These are phyloP conservation scores for Trifolium fragiferum DNA, from an alignment of 306 rosid genomes.

Conservation along the genomic window DNA sequence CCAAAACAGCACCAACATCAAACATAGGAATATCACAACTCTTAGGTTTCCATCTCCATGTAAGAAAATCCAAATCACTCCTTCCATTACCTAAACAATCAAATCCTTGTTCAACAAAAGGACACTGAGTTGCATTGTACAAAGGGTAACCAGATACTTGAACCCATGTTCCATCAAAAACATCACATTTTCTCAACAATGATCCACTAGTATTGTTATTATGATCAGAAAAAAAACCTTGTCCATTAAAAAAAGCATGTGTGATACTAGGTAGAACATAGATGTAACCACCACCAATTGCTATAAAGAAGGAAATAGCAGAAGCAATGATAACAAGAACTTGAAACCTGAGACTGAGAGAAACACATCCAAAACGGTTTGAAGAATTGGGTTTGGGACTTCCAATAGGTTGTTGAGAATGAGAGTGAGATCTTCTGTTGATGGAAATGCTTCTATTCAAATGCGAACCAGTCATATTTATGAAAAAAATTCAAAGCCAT, in stretches of 20 bases:
- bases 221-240: constrained; percentile 42
- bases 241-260: constrained; percentile 50
- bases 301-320: constrained; percentile 64
- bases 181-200: constrained; percentile 51
- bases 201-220: constrained; percentile 36
- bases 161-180: constrained; percentile 73
- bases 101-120: constrained; percentile 80
- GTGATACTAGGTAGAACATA: constrained; percentile 67
- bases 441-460: constrained; percentile 54
- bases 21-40: constrained; percentile 62
- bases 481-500: constrained; percentile 37
- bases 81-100: constrained; percentile 81
- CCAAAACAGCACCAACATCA: constrained; percentile 59
- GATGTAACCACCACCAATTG: constrained; percentile 62
- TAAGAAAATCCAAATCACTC: constrained; percentile 64
- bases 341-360: constrained; percentile 52
- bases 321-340: constrained; percentile 56
- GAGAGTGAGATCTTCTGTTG: constrained; percentile 48
- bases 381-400: constrained; percentile 53
- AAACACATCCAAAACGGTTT: constrained; percentile 59
- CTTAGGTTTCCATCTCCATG: constrained; percentile 80
- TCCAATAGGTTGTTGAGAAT: constrained; percentile 16
- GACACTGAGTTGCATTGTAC: constrained; percentile 84
- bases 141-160: constrained; percentile 54
- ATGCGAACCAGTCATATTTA: constrained; percentile 56